Conservation (phyloP, 1,284 basidiomycete species). For the Tilletia caries region DNA sequence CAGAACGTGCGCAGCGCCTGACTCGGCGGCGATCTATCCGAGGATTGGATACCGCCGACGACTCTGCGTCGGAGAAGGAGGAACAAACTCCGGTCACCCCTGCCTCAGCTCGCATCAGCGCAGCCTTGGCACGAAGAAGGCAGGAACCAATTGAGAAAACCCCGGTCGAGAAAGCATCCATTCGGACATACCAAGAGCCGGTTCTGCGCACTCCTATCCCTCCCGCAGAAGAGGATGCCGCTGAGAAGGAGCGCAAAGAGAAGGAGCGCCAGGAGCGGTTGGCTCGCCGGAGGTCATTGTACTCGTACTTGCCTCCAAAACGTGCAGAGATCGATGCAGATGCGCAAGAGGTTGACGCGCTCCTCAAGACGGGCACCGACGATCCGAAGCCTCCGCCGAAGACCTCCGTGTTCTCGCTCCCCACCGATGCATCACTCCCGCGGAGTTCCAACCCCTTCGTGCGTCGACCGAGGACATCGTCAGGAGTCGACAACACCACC, state of each 20-base stretch:
- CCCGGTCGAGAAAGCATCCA: neutral
- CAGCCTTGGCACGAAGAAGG: neutral
- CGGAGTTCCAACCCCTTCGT: neutral
- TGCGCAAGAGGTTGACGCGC: neutral
- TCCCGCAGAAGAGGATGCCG: neutral
- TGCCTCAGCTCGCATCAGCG: neutral
- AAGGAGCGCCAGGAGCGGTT: constrained; percentile 6
- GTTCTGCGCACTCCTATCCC: neutral
- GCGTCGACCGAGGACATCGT: neutral
- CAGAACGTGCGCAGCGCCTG: neutral
- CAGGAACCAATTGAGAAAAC: neutral
- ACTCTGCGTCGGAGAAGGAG: neutral
- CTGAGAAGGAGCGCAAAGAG: neutral
- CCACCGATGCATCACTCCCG: neutral
- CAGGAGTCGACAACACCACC: neutral
- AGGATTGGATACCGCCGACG: neutral
- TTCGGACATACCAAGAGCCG: neutral
- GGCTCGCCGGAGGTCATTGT: constrained; percentile 33
- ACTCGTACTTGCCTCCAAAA: constrained; percentile 28
- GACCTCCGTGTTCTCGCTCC: neutral
- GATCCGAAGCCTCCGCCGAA: neutral
- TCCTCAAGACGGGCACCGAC: neutral
- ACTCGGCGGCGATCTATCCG: neutral
- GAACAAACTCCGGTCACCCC: neutral
- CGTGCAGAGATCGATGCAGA: constrained; percentile 24